Percentiles rank a stretch among this genome's conserved stretches.
phyloP scores from a whole-genome alignment of 352 stramenopile species.

The Albugo laibachii region DNA sequence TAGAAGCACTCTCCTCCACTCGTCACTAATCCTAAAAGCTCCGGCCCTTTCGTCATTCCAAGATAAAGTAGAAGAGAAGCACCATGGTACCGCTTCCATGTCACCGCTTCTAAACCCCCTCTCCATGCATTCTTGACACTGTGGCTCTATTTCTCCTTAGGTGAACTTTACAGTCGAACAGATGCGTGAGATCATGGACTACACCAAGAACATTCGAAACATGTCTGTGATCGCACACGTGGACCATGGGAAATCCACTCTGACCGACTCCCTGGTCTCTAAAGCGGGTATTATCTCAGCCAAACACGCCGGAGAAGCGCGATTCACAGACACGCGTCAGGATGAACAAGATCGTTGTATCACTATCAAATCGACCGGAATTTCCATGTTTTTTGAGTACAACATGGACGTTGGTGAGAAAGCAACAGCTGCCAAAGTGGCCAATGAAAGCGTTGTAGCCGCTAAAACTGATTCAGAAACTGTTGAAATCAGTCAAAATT shows the following conservation, averaged over 20 bases:
- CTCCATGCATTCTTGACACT: neutral
- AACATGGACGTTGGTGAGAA: slow-evolving; percentile 88
- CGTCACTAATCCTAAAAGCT: no score
- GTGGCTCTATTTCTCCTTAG: slow-evolving; percentile 12
- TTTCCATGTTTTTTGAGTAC: slow-evolving; percentile 99
- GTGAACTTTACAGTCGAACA: slow-evolving; percentile 99
- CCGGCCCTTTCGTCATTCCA: no score
- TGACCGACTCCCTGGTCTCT: slow-evolving; percentile 97
- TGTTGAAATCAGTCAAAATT: slow-evolving; percentile 93
- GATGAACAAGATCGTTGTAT: slow-evolving; percentile 99
- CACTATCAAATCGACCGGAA: slow-evolving; percentile 99
- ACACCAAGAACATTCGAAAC: slow-evolving; percentile 99
- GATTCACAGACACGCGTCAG: slow-evolving; percentile 98
- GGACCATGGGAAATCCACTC: slow-evolving; percentile 99
- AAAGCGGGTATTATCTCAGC: slow-evolving; percentile 98
- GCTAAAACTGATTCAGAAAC: slow-evolving; percentile 12
- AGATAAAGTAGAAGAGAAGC: no score
- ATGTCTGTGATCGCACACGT: slow-evolving; percentile 99
- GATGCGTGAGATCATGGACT: slow-evolving; percentile 96
- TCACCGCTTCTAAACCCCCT: no score
- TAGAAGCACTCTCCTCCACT: no score
- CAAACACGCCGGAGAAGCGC: slow-evolving; percentile 95
- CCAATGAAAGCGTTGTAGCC: slow-evolving; percentile 28
- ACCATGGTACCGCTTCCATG: no score
- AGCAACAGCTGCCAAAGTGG: slow-evolving; percentile 39